Base-by-base conservation (phyloP, 495 filamentous ascomycete species). In the Jackrogersella minutella region DNA sequence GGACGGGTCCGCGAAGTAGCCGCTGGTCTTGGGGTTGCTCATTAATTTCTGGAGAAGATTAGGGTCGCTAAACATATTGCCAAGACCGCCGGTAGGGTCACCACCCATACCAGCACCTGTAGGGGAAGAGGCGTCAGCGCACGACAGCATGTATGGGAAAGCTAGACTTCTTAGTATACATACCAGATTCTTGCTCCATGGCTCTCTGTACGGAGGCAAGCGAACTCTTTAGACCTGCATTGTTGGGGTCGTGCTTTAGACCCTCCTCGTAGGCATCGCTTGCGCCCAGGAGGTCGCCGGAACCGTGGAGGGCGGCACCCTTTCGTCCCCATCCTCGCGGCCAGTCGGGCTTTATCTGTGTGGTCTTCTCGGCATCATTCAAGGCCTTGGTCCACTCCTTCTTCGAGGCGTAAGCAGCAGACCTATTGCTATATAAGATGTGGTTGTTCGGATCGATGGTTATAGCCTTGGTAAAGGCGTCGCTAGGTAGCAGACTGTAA, bases 391-490 rank as follows among this genome's bases (percentile, higher is more conserved):
- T 82, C 81, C 90, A 99, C 36, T 97, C 87, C 67, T 88, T 88
- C 74, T 94, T 91, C 7, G 96, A 97, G 19, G 93, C 88, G 73
- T 95, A 96, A n/a, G 95, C 93, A 50, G 92, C 95, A 7, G 96
- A 98, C 58, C 95, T 89, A 79, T 99, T 99, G 69, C 94, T 97
- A 84, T 95, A 98, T 52, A 99, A 88, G 61, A 99, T 91, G 78
- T 99, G 95, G 77, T 99, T 98, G 61, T 75, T 75, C 17, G 95
- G 87, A 46, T 97, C 91, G 68, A 96, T 78, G n/a, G 85, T 88
- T 72, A 99, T 96, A 43, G 96, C 95, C 80, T 97, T 82, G 50
- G 93, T 88, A 80, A 99, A 99, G 74, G 97, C 93, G 58, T 93
- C 90, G 75, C 93, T 97, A 66, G n/a, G 31, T n/a, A 22, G 17